These are phyloP conservation scores for Rhododendron ferrugineum DNA, from an alignment of 148 eudicot species.

Conservation along the genomic window DNA sequence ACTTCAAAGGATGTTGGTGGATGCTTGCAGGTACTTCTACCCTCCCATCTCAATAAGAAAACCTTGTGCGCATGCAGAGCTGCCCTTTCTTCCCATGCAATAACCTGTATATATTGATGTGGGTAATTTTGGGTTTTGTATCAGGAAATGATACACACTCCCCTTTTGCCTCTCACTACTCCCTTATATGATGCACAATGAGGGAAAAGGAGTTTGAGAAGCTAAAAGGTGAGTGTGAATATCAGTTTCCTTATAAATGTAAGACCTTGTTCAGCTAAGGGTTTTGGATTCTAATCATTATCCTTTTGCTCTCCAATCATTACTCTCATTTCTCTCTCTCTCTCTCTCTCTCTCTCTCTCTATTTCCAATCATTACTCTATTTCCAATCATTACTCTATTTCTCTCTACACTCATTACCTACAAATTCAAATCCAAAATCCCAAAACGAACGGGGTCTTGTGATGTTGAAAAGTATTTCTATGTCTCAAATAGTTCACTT, in stretches of 20 bases:
- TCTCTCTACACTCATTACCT: no score
- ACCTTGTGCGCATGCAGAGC: background rate
- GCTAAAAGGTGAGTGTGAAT: background rate
- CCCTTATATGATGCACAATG: background rate
- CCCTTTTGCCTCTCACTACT: background rate
- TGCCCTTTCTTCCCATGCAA: background rate
- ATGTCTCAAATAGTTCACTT: background rate
- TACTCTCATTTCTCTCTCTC: no score
- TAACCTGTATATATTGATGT: background rate
- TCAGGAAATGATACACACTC: background rate
- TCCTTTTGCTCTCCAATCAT: no score
- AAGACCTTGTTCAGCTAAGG: no score
- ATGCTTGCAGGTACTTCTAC: slow-evolving; percentile 61
- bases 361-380: no score
- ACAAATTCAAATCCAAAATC: no score
- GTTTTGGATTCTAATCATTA: no score
- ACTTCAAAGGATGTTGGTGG: slow-evolving; percentile 71
- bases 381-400: no score
- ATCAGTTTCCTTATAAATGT: background rate
- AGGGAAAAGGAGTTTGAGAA: background rate
- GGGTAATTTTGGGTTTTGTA: background rate
- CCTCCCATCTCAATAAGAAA: background rate
- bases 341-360: no score
- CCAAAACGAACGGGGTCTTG: no score
- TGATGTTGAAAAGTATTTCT: background rate